Evolutionary conservation across 1,284 basidiomycete genomes (phyloP), one percentile per base, ranked within the genome.

Genomic region (Schizopora paradoxa): DNA sequence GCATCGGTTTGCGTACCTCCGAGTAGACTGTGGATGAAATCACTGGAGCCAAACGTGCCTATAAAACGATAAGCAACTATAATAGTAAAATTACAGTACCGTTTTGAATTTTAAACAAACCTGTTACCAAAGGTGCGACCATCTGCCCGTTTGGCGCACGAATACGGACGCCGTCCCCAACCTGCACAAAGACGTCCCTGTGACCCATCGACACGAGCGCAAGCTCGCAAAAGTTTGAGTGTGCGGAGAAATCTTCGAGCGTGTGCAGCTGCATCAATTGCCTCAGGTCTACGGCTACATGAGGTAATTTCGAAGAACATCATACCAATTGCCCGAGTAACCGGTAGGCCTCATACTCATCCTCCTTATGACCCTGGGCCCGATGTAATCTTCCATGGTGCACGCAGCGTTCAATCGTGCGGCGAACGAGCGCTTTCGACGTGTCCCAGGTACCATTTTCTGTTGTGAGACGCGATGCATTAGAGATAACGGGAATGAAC

Each of bases 141-240:
- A 70, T 71, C 51, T 76, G 74, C 3, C 92, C 91, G 50, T 83
- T 79, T 0, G 83, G 88, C 19, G 87, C 82, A 47, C 83, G 81
- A 21, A 96, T 70, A 36, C 81, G 74, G 34, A 86, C 82, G 48
- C 85, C 77, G 53, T 89, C 83, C 8, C 93, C 93, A 27, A 96
- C 88, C 58, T 97, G 92, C n/a, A 80, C 65, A 67, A 96, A 97
- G 2, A 96, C 84, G 37, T 92, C 67, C 1, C 66, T 59, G 58
- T 91, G 68, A 0, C 91, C 91, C 65, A 91, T 72, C 5, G 75
- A 73, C 38, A 85, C 76, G 10, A 95, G 76, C 1, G 82, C 74
- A 13, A 91, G 72, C 62, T 92, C 88, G 65, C 86, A 91, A 60
- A 86, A 91, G 65, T 91, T 91, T 34, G 86, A 91, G 62, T 97